Conservation (phyloP, 495 filamentous ascomycete species). For the Podospora australis region DNA sequence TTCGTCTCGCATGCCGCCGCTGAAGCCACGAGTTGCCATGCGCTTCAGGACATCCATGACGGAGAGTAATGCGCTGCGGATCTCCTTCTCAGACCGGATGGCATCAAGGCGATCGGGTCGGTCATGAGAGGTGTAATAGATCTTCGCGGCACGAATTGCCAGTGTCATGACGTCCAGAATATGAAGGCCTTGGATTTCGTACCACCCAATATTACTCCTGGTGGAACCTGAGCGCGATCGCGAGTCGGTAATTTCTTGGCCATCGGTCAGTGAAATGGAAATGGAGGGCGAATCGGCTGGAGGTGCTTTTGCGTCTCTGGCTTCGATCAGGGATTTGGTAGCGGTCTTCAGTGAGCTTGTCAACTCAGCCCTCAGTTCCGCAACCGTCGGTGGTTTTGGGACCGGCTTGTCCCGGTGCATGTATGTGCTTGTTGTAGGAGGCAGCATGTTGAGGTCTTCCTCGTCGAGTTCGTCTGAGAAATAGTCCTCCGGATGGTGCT, state of each 20-base stretch:
- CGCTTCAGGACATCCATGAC: constrained; percentile 86
- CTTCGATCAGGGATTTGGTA: constrained; percentile 55
- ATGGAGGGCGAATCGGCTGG: constrained; percentile 3
- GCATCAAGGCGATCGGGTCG: constrained; percentile 72
- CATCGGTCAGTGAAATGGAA: not conserved
- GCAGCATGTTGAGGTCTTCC: constrained; percentile 68
- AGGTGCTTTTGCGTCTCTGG: constrained; percentile 24
- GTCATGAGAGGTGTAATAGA: constrained; percentile 88
- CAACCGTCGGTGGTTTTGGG: constrained; percentile 76
- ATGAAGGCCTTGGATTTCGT: constrained; percentile 85
- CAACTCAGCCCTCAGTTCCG: constrained; percentile 70
- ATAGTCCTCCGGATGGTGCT: constrained; percentile 45
- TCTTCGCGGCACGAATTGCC: constrained; percentile 87
- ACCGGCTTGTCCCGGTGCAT: constrained; percentile 79
- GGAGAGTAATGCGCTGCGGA: constrained; percentile 71
- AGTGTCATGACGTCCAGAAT: constrained; percentile 87
- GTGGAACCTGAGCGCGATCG: constrained; percentile 18
- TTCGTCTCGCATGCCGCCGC: constrained; percentile 67
- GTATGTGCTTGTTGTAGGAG: constrained; percentile 94
- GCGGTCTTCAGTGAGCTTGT: constrained; percentile 58
- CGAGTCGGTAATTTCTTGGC: constrained; percentile 1
- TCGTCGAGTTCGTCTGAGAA: constrained; percentile 55
- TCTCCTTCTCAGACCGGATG: constrained; percentile 75
- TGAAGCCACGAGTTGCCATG: constrained; percentile 82
- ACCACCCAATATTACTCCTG: constrained; percentile 49